These are phyloP conservation scores for Didymella sp. DNA, from an alignment of 2,329 filamentous ascomycete genomes.

Conservation along the genomic window DNA sequence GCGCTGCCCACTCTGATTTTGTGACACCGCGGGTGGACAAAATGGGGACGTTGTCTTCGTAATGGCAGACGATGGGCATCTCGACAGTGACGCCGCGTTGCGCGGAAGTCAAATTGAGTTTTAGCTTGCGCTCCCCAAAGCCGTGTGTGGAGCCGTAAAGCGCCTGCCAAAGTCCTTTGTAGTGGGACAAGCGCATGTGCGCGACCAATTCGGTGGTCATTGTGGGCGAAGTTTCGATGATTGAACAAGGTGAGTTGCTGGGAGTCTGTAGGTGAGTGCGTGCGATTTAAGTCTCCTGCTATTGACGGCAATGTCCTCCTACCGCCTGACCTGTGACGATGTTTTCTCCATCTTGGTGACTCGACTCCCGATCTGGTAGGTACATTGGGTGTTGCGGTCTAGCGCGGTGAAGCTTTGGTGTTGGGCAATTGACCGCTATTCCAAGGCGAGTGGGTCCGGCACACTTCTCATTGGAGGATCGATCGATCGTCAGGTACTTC, in stretches of 20 bases:
- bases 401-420: conserved; percentile 16
- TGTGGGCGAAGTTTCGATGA: background rate
- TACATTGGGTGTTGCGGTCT: conserved; percentile 8
- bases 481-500: conserved; percentile 14
- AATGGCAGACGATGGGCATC: conserved; percentile 15
- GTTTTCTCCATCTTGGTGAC: background rate
- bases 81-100: conserved; percentile 12
- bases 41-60: conserved; percentile 13
- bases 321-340: conserved; percentile 12
- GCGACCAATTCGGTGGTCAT: conserved; percentile 18
- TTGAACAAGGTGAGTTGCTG: conserved; percentile 2
- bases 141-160: conserved; percentile 17
- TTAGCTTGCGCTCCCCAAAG: conserved; percentile 19
- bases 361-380: conserved; percentile 13
- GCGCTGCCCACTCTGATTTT: conserved; percentile 12
- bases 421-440: conserved; percentile 21
- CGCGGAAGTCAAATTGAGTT: conserved; percentile 18
- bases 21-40: conserved; percentile 10
- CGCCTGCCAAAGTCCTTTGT: conserved; percentile 14
- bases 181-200: conserved; percentile 17
- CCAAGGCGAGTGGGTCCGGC: conserved; percentile 12
- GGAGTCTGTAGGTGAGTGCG: background rate
- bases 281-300: conserved; percentile 3
- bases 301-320: background rate
- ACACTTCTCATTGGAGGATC: conserved; percentile 12